Percentiles rank a stretch among this genome's conserved stretches.
These are phyloP conservation scores for Macrophomina phaseolina DNA, from an alignment of 2,329 filamentous ascomycete genomes.

Conservation along the genomic window DNA sequence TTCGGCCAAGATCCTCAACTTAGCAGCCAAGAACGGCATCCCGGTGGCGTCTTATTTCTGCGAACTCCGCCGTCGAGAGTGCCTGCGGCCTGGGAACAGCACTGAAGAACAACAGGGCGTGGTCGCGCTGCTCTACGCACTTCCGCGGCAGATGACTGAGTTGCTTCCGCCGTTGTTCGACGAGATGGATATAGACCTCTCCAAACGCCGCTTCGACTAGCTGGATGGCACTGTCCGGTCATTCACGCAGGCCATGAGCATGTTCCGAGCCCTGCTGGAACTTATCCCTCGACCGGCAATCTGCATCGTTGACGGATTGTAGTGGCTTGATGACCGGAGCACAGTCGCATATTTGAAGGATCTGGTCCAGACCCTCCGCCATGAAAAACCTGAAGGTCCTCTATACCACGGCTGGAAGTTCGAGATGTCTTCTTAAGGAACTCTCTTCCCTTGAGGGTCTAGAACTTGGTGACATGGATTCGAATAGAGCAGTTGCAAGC, in stretches of 20 bases:
- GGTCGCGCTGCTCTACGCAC: constrained; percentile 24
- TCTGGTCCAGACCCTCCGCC: constrained; percentile 13
- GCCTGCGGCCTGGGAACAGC: background rate
- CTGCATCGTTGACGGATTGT: constrained; percentile 30
- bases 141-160: constrained; percentile 30
- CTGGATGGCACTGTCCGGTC: constrained; percentile 19
- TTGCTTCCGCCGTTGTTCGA: constrained; percentile 17
- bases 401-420: constrained; percentile 30
- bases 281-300: constrained; percentile 20
- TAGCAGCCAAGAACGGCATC: constrained; percentile 18
- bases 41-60: constrained; percentile 29
- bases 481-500: background rate
- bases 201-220: constrained; percentile 6
- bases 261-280: constrained; percentile 1
- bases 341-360: constrained; percentile 19
- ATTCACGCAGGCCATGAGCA: background rate
- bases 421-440: constrained; percentile 24
- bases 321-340: constrained; percentile 31
- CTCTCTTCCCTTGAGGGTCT: background rate
- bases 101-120: constrained; percentile 25
- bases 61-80: constrained; percentile 17
- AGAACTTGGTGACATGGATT: background rate
- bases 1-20: constrained; percentile 24
- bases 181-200: constrained; percentile 13
- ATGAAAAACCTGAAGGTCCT: constrained; percentile 28